These are phyloP conservation scores for Pulicaria dysenterica DNA, from an alignment of 129 eudicot genomes.

Conservation along the genomic window DNA sequence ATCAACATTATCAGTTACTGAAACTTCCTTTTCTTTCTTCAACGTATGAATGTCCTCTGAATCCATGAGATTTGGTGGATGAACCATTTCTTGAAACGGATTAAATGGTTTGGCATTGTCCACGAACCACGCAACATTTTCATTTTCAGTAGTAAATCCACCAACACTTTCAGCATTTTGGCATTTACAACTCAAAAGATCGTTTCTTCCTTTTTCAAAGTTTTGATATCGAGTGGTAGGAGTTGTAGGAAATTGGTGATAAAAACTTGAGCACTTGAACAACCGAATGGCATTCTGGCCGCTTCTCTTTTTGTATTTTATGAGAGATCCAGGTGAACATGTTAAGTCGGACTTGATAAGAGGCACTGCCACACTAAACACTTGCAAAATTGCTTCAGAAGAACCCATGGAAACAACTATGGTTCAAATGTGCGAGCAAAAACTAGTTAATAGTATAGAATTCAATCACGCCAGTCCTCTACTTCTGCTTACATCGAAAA, in stretches of 20 bases:
- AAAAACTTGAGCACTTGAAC: slow-evolving; percentile 26
- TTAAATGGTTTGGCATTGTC: slow-evolving; percentile 41
- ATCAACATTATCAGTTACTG: slow-evolving; percentile 6
- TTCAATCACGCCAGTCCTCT: neutral
- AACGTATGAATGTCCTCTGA: slow-evolving; percentile 31
- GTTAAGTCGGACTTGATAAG: slow-evolving; percentile 29
- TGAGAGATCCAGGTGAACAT: slow-evolving; percentile 28
- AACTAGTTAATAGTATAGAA: slow-evolving; percentile 10
- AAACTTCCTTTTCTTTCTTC: slow-evolving; percentile 31
- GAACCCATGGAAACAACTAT: slow-evolving; percentile 43
- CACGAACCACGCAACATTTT: slow-evolving; percentile 47
- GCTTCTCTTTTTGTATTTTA: slow-evolving; percentile 38
- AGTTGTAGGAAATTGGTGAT: slow-evolving; percentile 22
- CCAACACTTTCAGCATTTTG: slow-evolving; percentile 49
- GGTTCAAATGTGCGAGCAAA: neutral
- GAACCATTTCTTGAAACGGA: slow-evolving; percentile 34
- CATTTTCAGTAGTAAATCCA: slow-evolving; percentile 45
- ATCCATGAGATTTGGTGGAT: slow-evolving; percentile 40
- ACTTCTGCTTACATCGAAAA: slow-evolving; percentile 16
- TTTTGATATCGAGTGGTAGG: slow-evolving; percentile 17
- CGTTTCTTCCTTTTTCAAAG: slow-evolving; percentile 3
- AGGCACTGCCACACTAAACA: slow-evolving; percentile 46
- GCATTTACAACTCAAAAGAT: slow-evolving; percentile 36
- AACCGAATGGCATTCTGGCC: slow-evolving; percentile 22
- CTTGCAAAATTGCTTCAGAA: slow-evolving; percentile 49